Base-by-base conservation (phyloP, 768 basidiomycete genomes). In the Trametes cinnabarina region DNA sequence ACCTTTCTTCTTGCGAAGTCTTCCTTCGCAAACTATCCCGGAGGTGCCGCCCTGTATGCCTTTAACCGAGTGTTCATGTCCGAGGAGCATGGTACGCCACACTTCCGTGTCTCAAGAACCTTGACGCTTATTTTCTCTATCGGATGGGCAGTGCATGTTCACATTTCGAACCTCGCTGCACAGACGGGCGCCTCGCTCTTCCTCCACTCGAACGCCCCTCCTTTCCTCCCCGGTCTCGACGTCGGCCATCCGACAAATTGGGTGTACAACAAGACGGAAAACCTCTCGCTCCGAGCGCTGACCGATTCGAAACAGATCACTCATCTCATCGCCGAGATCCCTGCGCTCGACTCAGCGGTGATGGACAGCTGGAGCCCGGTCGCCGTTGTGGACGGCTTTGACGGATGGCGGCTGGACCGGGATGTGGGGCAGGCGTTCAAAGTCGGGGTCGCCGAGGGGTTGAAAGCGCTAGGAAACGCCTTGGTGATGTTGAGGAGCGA, bases 161-260 rank as follows among this genome's bases (percentile, higher is more conserved):
- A 95, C 66, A 84, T 97, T 42, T 86, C 84, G 49, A 90, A 95
- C 61, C 81, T 93, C 42, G 89, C 91, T 1, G 87, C 92, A 2
- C 94, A 96, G 71, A 93, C 88, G 0, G 96, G 97, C 2, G 90
- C 92, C 3, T 89, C 92, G 0, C 84, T 94, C 51, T 97, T 98
- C 77, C 83, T 85, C 20, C 90, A 92, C 39, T 77, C 82, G 20
- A 76, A 87, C 53, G 72, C 86, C 0, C 77, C 80, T 0, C 88
- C 92, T 1, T 79, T 79, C 51, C 68, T 75, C 50, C 47, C 66
- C 4, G 61, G 17, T 55, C 41, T 47, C 57, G 17, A 51, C 65
- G 48, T 39, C 55, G 40, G 34, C 53, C 66, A 22, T 47, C 58
- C 47, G 51, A 51, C 32, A 43, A 60, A 65, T 28, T 92, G 90